Conservation (phyloP, 257 asterid genomes). For the Lycium barbarum region DNA sequence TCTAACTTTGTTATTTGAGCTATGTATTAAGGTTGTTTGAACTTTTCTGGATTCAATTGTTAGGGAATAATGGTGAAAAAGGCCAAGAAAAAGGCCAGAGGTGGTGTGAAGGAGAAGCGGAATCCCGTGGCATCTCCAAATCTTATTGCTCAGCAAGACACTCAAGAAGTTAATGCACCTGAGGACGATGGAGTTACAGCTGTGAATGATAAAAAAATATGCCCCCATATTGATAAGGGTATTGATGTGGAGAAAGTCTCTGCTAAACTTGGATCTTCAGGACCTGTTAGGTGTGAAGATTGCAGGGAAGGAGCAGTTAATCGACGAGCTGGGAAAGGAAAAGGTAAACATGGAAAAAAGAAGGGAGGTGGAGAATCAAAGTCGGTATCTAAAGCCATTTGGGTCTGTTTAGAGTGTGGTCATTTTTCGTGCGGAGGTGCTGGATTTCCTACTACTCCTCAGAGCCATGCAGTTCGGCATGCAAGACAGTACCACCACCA, state of each 20-base stretch:
- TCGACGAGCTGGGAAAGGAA: conserved; percentile 61
- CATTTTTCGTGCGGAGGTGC: conserved; percentile 87
- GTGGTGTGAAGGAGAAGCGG: conserved; percentile 65
- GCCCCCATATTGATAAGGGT: conserved; percentile 72
- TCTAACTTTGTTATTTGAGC: not conserved
- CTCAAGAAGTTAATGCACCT: conserved; percentile 42
- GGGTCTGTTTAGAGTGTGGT: conserved; percentile 91
- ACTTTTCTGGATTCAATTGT: conserved; percentile 36
- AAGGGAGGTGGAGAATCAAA: conserved; percentile 61
- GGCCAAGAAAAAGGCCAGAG: conserved; percentile 67
- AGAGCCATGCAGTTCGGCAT: conserved; percentile 86
- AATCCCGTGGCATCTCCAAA: conserved; percentile 44
- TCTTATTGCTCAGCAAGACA: conserved; percentile 36
- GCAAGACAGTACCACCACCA: conserved; percentile 72
- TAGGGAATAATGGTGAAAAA: conserved; percentile 84
- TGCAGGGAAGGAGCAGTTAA: conserved; percentile 67
- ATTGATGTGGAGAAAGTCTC: conserved; percentile 65
- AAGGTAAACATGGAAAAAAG: conserved; percentile 67
- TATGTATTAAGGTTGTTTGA: conserved; percentile 23
- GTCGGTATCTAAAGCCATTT: conserved; percentile 61
- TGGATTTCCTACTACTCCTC: conserved; percentile 77
- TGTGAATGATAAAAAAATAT: conserved; percentile 54
- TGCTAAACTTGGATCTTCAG: conserved; percentile 54
- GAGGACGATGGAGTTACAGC: conserved; percentile 44
- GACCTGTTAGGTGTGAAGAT: conserved; percentile 65